Evolutionary conservation across 768 basidiomycete species (phyloP).

Genomic region (Candolleomyces eurysporus): DNA sequence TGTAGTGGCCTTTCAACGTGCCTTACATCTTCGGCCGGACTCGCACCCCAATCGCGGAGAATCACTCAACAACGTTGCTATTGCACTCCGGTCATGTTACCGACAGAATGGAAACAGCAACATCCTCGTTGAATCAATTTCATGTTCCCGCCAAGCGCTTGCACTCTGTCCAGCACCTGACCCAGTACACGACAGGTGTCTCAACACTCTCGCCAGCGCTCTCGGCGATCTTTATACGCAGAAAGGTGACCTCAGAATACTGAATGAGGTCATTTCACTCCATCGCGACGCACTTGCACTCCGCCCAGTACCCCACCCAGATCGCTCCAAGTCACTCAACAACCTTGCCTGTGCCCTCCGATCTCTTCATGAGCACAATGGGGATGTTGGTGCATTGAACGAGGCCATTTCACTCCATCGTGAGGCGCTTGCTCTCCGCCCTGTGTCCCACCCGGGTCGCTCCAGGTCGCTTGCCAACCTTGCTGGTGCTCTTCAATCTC

Average conservation of each 20-base stretch:
- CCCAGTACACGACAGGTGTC: not conserved
- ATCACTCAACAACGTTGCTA: not conserved
- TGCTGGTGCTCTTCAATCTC: conserved; percentile 1
- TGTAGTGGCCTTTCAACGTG: not conserved
- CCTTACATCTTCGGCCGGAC: not conserved
- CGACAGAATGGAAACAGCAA: not conserved
- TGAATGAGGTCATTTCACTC: conserved; percentile 10
- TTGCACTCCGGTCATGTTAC: too few relatives aligned
- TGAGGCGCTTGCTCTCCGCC: not conserved
- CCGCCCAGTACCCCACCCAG: conserved; percentile 6
- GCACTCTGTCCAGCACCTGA: not conserved
- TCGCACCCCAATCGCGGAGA: not conserved
- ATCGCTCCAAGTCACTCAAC: conserved; percentile 1
- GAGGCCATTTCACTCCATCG: not conserved
- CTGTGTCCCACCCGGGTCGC: not conserved
- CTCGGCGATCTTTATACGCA: not conserved
- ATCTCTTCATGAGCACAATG: conserved; percentile 10
- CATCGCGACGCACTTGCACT: conserved; percentile 10
- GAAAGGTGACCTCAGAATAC: not conserved
- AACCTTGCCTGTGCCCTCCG: conserved; percentile 13
- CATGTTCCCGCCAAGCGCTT: too few relatives aligned
- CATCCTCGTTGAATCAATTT: not conserved
- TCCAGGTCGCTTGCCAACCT: not conserved
- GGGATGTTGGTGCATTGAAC: not conserved
- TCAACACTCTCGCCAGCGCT: not conserved